Percentiles rank a stretch among this genome's conserved stretches.
phyloP scores from a whole-genome alignment of 805 yeast genomes.

The Metschnikowia vanudenii region DNA sequence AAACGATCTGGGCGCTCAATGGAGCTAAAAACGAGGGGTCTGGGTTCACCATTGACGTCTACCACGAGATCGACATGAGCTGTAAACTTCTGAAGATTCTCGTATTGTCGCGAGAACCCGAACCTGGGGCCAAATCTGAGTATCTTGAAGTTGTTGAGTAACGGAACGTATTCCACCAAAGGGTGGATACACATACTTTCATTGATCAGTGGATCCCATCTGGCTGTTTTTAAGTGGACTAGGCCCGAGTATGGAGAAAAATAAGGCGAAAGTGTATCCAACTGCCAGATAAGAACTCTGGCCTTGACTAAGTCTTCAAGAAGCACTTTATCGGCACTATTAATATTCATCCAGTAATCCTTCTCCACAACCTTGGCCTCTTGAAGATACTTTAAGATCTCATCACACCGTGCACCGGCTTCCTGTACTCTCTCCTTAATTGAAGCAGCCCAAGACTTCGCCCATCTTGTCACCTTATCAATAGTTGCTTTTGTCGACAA shows the following conservation, averaged over 20 bases:
- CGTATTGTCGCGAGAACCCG: neutral
- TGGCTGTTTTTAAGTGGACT: slow-evolving; percentile 1
- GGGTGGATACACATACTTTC: neutral
- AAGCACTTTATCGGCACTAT: neutral
- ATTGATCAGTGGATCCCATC: slow-evolving; percentile 1
- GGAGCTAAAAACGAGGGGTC: neutral
- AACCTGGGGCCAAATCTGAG: neutral
- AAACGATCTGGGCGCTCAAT: neutral
- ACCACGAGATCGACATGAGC: neutral
- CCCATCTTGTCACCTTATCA: neutral
- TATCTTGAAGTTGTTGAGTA: neutral
- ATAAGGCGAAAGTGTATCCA: neutral
- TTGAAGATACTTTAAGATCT: neutral
- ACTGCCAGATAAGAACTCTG: slow-evolving; percentile 5
- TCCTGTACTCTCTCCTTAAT: neutral
- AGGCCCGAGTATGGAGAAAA: slow-evolving; percentile 5
- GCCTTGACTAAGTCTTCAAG: slow-evolving; percentile 8
- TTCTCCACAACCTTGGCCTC: neutral
- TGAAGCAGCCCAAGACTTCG: neutral
- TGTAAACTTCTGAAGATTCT: slow-evolving; percentile 1
- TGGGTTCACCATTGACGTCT: neutral
- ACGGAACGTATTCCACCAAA: neutral
- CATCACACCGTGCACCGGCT: slow-evolving; percentile 1
- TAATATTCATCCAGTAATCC: neutral
- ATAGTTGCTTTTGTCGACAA: neutral